Evolutionary conservation across 805 yeast genomes (phyloP).

Genomic region (Saccharomycopsis sp.): DNA sequence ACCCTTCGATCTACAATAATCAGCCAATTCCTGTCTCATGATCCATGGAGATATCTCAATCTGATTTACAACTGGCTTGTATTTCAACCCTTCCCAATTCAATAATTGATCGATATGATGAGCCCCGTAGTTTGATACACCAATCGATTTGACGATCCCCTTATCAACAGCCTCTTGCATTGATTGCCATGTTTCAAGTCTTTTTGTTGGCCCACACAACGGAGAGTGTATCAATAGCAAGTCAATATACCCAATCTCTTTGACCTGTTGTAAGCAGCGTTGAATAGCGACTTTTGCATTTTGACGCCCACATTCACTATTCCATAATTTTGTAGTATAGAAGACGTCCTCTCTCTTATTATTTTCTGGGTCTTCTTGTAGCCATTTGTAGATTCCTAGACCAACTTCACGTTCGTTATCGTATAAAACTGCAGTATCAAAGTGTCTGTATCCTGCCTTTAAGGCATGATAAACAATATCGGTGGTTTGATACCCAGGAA

Average conservation of each 20-base stretch:
- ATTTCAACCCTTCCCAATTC: conserved; percentile 44
- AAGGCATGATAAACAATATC: conserved; percentile 51
- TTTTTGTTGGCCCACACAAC: conserved; percentile 35
- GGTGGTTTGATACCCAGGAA: conserved; percentile 34
- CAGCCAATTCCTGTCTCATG: conserved; percentile 57
- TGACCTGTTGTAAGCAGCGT: conserved; percentile 45
- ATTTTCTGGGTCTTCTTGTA: conserved; percentile 39
- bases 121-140: conserved; percentile 70
- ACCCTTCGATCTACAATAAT: conserved; percentile 48
- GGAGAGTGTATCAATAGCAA: conserved; percentile 66
- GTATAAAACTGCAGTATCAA: conserved; percentile 69
- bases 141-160: conserved; percentile 58
- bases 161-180: conserved; percentile 63
- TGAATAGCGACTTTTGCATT: conserved; percentile 53
- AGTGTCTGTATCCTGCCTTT: conserved; percentile 61
- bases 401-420: conserved; percentile 57
- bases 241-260: conserved; percentile 61
- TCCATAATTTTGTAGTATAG: conserved; percentile 73
- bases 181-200: conserved; percentile 64
- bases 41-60: conserved; percentile 83
- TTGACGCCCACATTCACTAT: conserved; percentile 52
- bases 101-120: conserved; percentile 56
- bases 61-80: conserved; percentile 71
- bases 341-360: conserved; percentile 45
- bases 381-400: conserved; percentile 49